phyloP scores from a whole-genome alignment of 805 yeast genomes.

The Barnettozyma vustinii region DNA sequence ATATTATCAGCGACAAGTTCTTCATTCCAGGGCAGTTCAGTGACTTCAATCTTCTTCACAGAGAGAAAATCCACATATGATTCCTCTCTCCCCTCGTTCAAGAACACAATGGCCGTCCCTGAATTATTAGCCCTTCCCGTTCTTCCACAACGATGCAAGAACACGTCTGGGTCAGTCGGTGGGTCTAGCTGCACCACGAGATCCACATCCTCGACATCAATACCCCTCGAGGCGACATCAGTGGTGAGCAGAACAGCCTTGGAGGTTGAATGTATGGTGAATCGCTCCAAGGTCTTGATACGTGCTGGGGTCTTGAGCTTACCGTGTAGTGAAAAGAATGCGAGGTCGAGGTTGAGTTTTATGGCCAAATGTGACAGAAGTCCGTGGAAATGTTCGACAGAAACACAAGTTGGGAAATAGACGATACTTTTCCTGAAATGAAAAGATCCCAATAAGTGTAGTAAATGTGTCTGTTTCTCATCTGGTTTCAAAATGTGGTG shows the following conservation, averaged over 20 bases:
- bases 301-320: constrained; percentile 80
- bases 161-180: constrained; percentile 88
- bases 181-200: constrained; percentile 92
- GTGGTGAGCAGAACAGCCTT: constrained; percentile 78
- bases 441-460: constrained; percentile 46
- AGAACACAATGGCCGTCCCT: constrained; percentile 74
- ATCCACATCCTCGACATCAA: constrained; percentile 93
- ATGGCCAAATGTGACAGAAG: constrained; percentile 35
- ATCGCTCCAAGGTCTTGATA: constrained; percentile 60
- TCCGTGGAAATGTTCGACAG: constrained; percentile 72
- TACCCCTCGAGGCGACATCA: constrained; percentile 97
- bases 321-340: constrained; percentile 80
- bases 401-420: constrained; percentile 85
- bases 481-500: constrained; percentile 58
- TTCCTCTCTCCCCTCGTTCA: constrained; percentile 72
- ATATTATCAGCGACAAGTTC: constrained; percentile 1
- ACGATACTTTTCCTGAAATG: constrained; percentile 78
- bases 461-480: constrained; percentile 52
- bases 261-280: constrained; percentile 30
- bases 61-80: constrained; percentile 76
- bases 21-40: constrained; percentile 28
- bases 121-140: constrained; percentile 87
- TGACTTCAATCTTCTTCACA: constrained; percentile 58
- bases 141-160: constrained; percentile 91
- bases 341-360: constrained; percentile 31